Evolutionary conservation across 768 basidiomycete genomes (phyloP), one percentile per base, ranked within the genome.

Genomic region (Serendipita vermifera): DNA sequence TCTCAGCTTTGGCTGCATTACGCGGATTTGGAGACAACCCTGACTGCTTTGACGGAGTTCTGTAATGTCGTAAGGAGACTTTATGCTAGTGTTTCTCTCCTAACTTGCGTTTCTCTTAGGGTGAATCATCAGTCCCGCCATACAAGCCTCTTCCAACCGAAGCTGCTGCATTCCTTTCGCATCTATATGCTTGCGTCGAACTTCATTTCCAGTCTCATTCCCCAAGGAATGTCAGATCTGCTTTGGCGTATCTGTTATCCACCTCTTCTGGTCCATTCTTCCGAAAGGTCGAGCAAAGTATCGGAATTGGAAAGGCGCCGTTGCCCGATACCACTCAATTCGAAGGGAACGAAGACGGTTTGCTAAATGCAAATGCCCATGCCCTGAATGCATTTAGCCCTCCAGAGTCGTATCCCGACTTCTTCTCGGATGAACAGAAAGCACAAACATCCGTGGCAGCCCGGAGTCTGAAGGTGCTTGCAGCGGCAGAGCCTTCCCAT

Each of bases 171-270:
- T 67, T 91, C 1, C 71, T 89, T 15, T 80, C 82, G 6, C 70
- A 68, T 29, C 72, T 88, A 57, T 87, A 87, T 64, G 62, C 73
- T 6, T 74, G 76, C 39, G 70, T 88, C 3, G 66, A 75, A 35
- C 62, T 58, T 1, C 80, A 83, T 57, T 60, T 85, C 22, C 77
- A 79, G 41, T 72, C 71, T 1, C 75, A 74, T 43, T 80, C 86
- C 1, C 65, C 74, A 0, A 68, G 64, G 3, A 61, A 64, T 14
- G 69, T 83, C 55, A 72, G 66, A 17, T 80, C 82, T 1, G 71
- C 76, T 6, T 68, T 85, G 38, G 84, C 86, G 0, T 84, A 78
- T 60, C 74, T 87, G n/a, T 69, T 90, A 35, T 78, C 82, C 0
- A 69, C 70, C 33, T 71, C 80, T 0, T 87, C 85, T 0, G 72